Percentiles rank a stretch among this genome's conserved stretches.
These are phyloP conservation scores for Neonectria sp. DNA, from an alignment of 2,329 filamentous ascomycete genomes.

Conservation along the genomic window DNA sequence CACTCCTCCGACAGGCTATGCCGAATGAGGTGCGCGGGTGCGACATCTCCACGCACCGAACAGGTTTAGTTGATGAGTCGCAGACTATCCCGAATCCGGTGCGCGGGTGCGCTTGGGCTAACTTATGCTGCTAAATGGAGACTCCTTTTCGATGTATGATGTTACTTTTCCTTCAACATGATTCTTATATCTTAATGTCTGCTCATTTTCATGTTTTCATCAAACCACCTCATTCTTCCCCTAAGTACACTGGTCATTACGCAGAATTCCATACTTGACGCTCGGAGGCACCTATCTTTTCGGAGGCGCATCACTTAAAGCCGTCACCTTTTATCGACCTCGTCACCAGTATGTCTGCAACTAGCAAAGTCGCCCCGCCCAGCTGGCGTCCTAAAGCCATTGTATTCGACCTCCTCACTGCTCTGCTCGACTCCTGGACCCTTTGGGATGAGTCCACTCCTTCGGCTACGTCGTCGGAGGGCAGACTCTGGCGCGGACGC, in stretches of 20 bases:
- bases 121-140: too few species aligned
- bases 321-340: background rate
- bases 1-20: background rate
- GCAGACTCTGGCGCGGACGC: slow-evolving; percentile 53
- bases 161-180: too few species aligned
- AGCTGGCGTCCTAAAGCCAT: slow-evolving; percentile 53
- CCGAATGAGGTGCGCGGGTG: background rate
- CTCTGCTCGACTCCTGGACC: slow-evolving; percentile 57
- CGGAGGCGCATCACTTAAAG: background rate
- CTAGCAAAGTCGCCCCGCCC: background rate
- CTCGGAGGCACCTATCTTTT: too few species aligned
- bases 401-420: slow-evolving; percentile 59
- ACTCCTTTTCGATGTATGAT: too few species aligned
- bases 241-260: background rate
- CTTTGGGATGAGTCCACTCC: slow-evolving; percentile 54
- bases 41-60: background rate
- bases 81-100: background rate
- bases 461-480: slow-evolving; percentile 43
- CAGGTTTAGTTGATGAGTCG: background rate
- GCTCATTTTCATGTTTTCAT: background rate
- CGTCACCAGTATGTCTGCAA: background rate
- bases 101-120: background rate
- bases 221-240: background rate
- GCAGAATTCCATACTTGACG: background rate
- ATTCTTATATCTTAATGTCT: background rate